A percentile compares a stretch with the other conserved stretches of the same genome.
Evolutionary conservation across 2,329 filamentous ascomycete species (phyloP).

Genomic region (Hortaea werneckii): DNA sequence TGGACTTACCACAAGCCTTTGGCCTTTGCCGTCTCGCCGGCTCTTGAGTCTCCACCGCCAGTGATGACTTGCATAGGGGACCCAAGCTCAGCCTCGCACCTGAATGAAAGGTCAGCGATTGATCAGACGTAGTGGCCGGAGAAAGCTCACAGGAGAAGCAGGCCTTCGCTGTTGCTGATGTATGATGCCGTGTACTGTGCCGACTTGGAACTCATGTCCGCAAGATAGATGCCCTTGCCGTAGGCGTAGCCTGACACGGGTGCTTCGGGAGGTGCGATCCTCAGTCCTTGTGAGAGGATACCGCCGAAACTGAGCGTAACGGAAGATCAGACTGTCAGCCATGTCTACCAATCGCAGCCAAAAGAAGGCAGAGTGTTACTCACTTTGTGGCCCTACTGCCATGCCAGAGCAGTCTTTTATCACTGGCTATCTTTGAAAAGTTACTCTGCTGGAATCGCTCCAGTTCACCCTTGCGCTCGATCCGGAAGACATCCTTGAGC

Average conservation of each 20-base stretch:
- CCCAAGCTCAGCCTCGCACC: slow-evolving; percentile 72
- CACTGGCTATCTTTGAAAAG: slow-evolving; percentile 41
- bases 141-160: slow-evolving; percentile 54
- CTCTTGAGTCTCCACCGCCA: slow-evolving; percentile 45
- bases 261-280: slow-evolving; percentile 80
- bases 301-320: slow-evolving; percentile 42
- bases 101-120: neutral
- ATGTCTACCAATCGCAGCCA: neutral
- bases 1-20: slow-evolving; percentile 42
- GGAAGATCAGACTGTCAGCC: neutral
- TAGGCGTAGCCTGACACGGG: slow-evolving; percentile 38
- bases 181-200: slow-evolving; percentile 59
- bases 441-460: slow-evolving; percentile 50
- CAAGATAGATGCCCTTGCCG: slow-evolving; percentile 62
- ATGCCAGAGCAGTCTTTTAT: slow-evolving; percentile 77
- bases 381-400: slow-evolving; percentile 70
- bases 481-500: slow-evolving; percentile 69
- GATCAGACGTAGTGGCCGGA: neutral
- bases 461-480: slow-evolving; percentile 63
- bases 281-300: slow-evolving; percentile 76
- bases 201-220: slow-evolving; percentile 75
- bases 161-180: slow-evolving; percentile 56
- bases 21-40: slow-evolving; percentile 52
- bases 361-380: neutral
- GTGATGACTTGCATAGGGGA: slow-evolving; percentile 59